Percentiles rank a stretch among this genome's conserved stretches.
Evolutionary conservation across 306 rosid genomes (phyloP).

Genomic region (Prunus persica): Prunus_persica_NCBIv2 NC_034014.1:2779501-2780000

Average conservation of each 20-base stretch:
- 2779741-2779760: neutral
- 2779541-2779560: conserved; percentile 56
- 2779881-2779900: neutral
- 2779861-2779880: neutral
- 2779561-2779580: conserved; percentile 25
- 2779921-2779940: neutral
- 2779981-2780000: neutral
- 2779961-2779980: neutral
- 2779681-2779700: neutral
- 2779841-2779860: neutral
- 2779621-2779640: conserved; percentile 66
- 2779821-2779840: neutral
- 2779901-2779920: neutral
- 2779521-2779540: conserved; percentile 79
- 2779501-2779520: conserved; percentile 50
- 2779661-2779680: neutral
- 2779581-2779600: conserved; percentile 31
- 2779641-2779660: conserved; percentile 21
- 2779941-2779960: neutral
- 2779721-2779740: neutral
- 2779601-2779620: conserved; percentile 34
- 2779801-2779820: neutral
- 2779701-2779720: too few species aligned
- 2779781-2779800: neutral
- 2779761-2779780: neutral